A percentile compares a stretch with the other conserved stretches of the same genome.
phyloP scores from a whole-genome alignment of 306 rosid genomes.

The Malus asiatica region DNA sequence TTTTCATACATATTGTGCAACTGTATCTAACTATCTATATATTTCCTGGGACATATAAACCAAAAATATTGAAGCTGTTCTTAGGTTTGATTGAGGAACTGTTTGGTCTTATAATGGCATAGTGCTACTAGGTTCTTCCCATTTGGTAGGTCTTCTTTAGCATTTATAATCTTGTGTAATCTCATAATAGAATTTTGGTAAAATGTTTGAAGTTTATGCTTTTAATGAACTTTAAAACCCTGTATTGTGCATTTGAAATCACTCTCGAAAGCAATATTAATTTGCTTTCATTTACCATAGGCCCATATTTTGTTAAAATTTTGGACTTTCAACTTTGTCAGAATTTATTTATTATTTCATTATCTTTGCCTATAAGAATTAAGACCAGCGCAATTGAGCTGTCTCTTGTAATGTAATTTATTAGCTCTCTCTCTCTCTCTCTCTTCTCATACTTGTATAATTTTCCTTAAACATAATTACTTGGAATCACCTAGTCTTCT shows the following conservation, averaged over 20 bases:
- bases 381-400: background rate
- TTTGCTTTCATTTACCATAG: background rate
- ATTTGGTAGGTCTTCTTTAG: background rate
- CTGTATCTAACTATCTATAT: background rate
- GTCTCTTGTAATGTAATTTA: background rate
- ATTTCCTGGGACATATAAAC: background rate
- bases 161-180: background rate
- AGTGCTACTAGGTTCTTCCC: background rate
- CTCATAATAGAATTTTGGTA: background rate
- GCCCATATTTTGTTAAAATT: background rate
- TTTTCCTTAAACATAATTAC: background rate
- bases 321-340: background rate
- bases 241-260: background rate
- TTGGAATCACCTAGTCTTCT: conserved; percentile 6
- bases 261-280: background rate
- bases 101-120: background rate
- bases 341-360: background rate
- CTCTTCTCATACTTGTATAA: background rate
- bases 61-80: background rate
- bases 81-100: background rate
- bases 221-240: background rate
- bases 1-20: background rate
- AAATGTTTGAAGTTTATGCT: background rate
- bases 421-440: background rate
- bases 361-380: background rate